Base-by-base conservation (phyloP, 345 rosid genomes). In the Lepidium sativum region DNA sequence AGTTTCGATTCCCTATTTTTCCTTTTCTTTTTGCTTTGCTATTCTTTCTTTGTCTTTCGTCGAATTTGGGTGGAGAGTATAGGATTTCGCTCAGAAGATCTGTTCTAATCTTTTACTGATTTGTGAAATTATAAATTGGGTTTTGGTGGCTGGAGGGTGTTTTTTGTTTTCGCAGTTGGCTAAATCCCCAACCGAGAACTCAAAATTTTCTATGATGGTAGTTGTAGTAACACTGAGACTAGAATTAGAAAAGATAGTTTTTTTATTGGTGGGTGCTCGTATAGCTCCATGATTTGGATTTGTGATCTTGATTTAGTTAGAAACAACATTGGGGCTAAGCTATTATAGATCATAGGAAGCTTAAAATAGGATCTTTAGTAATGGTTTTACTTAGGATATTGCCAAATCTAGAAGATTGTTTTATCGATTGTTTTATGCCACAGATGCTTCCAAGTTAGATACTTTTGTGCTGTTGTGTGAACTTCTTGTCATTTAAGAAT, bases 401-500 rank as follows among this genome's bases (percentile, higher is more conserved):
- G 11, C 14, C 8, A 48, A 25, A 51, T 51, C 55, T 27, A n/a
- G 8, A 54, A 54, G 6, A 34, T 17, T 33, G 34, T n/a, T 57
- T 23, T 8, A 55, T 55, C 20, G 4, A 15, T 54, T 9, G 9
- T 10, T 4, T 8, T 6, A 6, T 54, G 16, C 1, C 10, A 39
- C 35, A n/a, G 12, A 62, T 34, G 17, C 48, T 25, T 38, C 17
- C 49, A 63, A 38, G 27, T 50, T 63, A 0, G 31, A 45, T 44
- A 8, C 54, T 49, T 64, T 23, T 63, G 6, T 23, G 45, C 34
- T 60, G 15, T 33, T 41, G 60, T 60, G 43, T 68, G 27, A 68
- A 29, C 42, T 29, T 56, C 4, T 45, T 35, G 21, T 16, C 35
- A 8, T n/a, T 13, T 4, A 54, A n/a, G 45, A 23, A 2, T 42